These are phyloP conservation scores for Ceratobasidium sp. DNA, from an alignment of 1,284 basidiomycete species.

Conservation along the genomic window DNA sequence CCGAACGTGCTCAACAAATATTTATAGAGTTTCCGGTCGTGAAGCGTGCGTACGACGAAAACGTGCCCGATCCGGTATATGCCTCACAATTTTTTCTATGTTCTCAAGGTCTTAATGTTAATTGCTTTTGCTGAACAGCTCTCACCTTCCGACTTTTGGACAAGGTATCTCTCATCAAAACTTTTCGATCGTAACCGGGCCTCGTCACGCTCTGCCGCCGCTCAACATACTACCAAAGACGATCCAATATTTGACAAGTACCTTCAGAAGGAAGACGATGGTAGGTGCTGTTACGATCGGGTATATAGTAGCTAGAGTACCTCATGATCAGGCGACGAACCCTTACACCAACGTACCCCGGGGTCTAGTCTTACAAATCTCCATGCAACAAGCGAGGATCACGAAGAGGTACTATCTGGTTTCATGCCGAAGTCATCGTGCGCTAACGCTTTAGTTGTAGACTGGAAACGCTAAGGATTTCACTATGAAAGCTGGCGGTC, in stretches of 20 bases:
- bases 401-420: slow-evolving; percentile 74
- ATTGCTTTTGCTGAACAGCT: slow-evolving; percentile 66
- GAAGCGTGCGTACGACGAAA: slow-evolving; percentile 90
- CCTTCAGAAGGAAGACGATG: slow-evolving; percentile 93
- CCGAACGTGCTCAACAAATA: slow-evolving; percentile 92
- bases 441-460: slow-evolving; percentile 59
- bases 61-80: slow-evolving; percentile 85
- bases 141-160: slow-evolving; percentile 94
- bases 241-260: slow-evolving; percentile 97
- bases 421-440: slow-evolving; percentile 10
- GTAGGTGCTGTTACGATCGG: slow-evolving; percentile 60
- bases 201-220: slow-evolving; percentile 86
- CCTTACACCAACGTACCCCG: slow-evolving; percentile 75
- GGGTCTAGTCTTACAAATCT: slow-evolving; percentile 87
- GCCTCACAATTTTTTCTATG: slow-evolving; percentile 14
- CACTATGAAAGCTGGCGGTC: slow-evolving; percentile 96
- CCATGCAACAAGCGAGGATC: slow-evolving; percentile 91
- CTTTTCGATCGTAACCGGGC: slow-evolving; percentile 95
- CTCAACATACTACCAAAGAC: slow-evolving; percentile 87
- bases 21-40: slow-evolving; percentile 99
- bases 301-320: slow-evolving; percentile 1
- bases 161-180: slow-evolving; percentile 94
- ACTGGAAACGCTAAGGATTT: slow-evolving; percentile 89
- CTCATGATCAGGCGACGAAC: slow-evolving; percentile 76
- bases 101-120: slow-evolving; percentile 43